Evolutionary conservation across 148 eudicot species (phyloP).

Genomic region (Oxyria digyna): DNA sequence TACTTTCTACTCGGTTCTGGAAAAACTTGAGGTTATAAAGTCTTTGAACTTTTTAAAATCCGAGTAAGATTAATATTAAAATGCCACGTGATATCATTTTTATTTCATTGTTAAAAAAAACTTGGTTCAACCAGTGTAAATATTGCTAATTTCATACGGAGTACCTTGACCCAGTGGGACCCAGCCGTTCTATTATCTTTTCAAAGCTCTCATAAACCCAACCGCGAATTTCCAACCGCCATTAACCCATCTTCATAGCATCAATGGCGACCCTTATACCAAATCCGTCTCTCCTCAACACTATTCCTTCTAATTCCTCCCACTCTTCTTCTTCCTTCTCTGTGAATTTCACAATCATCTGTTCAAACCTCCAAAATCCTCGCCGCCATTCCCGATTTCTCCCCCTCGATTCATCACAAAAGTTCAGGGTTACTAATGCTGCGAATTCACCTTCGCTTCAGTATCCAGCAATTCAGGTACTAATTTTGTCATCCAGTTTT

Average conservation of each 20-base stretch:
- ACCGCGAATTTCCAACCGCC: background rate
- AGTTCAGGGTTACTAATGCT: background rate
- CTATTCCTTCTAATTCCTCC: background rate
- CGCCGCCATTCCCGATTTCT: background rate
- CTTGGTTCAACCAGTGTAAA: no score
- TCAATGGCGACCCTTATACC: background rate
- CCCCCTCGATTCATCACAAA: background rate
- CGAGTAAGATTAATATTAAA: no score
- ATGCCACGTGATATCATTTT: no score
- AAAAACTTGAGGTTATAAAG: no score
- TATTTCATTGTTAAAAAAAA: no score
- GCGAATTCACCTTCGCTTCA: background rate
- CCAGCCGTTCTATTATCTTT: background rate
- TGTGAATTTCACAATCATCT: background rate
- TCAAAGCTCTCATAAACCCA: background rate
- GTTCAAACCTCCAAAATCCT: background rate
- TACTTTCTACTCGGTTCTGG: no score
- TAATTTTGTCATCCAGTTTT: background rate
- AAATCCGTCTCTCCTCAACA: constrained; percentile 1
- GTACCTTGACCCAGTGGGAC: no score
- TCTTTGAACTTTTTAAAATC: no score
- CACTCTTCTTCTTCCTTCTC: background rate
- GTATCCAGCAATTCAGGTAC: background rate
- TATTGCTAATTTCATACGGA: no score
- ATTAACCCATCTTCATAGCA: background rate